Evolutionary conservation across 768 basidiomycete species (phyloP), one percentile per base, ranked within the genome.

Genomic region (Rhodotorula graminis): DNA sequence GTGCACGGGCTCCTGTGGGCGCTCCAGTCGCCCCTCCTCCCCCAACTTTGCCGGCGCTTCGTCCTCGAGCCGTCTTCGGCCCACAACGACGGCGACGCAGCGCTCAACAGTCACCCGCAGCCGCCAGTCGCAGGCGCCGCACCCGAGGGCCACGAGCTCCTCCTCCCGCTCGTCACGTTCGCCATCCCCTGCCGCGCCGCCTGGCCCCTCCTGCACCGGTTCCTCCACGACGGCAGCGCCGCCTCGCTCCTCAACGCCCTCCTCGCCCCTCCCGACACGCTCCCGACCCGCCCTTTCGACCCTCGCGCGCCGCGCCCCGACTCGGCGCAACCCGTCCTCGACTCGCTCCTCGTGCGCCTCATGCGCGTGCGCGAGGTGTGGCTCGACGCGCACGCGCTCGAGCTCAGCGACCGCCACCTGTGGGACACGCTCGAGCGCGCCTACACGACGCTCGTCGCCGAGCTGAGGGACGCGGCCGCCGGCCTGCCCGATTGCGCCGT

Each of bases 371-470:
- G 40, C 6, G 21, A 42, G n/a, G 33, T 66, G 3, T 66, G 65
- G 65, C 16, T 18, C 23, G 58, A 49, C 37, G 58, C 33, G 16
- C 47, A 50, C 27, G 58, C 37, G 47, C 49, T 66, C 23, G 57
- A 66, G n/a, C 9, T 66, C 1, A 47, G 49, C 15, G 47, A 66
- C 25, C 46, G 11, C 11, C 25, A 12, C 46, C 9, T 66, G 14
- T 59, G 58, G 65, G 33, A 16, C 31, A 60, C 58, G 65, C 23
- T 66, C 57, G 44, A 44, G 33, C 15, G 58, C 27, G 65, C 65
- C 8, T 66, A 47, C 33, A 14, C 25, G 3, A 47, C 25, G 5
- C 18, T 66, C 25, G 49, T 60, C 4, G 9, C n/a, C 9, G 60
- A 47, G 9, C n/a, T 47, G 29, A 3, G 16, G 14, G 60, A 61